Evolutionary conservation across 169 alveolate genomes (phyloP).

Genomic region (Plasmodium blacklocki): DNA sequence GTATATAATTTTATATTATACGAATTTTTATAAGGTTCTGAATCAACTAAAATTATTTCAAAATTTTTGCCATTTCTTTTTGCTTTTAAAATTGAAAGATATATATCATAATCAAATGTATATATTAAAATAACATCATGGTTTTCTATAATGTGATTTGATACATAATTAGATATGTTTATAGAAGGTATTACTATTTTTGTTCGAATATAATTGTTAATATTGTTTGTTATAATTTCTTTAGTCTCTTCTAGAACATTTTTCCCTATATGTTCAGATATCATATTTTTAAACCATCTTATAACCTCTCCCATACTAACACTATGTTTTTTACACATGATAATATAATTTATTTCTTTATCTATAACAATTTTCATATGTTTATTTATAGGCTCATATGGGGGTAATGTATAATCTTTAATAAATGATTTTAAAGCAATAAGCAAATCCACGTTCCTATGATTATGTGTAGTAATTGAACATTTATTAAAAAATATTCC

Average conservation of each 20-base stretch:
- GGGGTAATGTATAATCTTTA: conserved; percentile 81
- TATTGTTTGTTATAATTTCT: conserved; percentile 60
- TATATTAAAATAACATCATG: conserved; percentile 61
- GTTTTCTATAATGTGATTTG: conserved; percentile 42
- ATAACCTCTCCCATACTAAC: conserved; percentile 83
- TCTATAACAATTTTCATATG: conserved; percentile 80
- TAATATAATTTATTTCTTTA: conserved; percentile 79
- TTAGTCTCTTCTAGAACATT: conserved; percentile 49
- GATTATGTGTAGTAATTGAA: conserved; percentile 75
- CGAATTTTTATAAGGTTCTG: conserved; percentile 77
- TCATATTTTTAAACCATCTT: conserved; percentile 80
- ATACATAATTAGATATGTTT: conserved; percentile 55
- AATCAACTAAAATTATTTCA: conserved; percentile 62
- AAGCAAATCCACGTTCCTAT: conserved; percentile 79
- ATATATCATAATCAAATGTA: conserved; percentile 74
- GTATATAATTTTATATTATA: conserved; percentile 72
- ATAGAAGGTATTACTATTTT: conserved; percentile 70
- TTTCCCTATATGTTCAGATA: conserved; percentile 66
- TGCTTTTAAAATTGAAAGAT: conserved; percentile 71
- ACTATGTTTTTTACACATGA: conserved; percentile 80
- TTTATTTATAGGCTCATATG: conserved; percentile 80
- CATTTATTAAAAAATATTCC: conserved; percentile 81
- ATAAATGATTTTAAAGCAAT: conserved; percentile 80
- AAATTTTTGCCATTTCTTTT: conserved; percentile 52
- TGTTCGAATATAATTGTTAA: conserved; percentile 73